These are phyloP conservation scores for Plectosphaerella cucumerina DNA, from an alignment of 2,329 filamentous ascomycete genomes.

Conservation along the genomic window DNA sequence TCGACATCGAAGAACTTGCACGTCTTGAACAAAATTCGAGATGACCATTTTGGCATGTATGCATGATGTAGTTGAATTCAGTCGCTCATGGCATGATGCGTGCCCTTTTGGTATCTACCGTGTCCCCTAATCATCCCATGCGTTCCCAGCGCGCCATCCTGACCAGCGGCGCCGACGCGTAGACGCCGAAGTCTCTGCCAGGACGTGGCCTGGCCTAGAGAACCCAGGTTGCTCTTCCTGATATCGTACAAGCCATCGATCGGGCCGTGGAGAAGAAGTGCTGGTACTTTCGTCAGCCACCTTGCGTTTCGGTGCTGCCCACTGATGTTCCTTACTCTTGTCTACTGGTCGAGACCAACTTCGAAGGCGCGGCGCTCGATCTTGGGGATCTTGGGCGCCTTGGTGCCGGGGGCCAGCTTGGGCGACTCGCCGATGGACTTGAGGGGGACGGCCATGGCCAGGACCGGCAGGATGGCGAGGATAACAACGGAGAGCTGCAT, in stretches of 20 bases:
- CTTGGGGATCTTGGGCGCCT: constrained; percentile 7
- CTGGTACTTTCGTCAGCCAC: too few relatives aligned
- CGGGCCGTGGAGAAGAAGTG: too few relatives aligned
- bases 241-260: neutral
- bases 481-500: constrained; percentile 18
- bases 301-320: too few relatives aligned
- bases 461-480: constrained; percentile 13
- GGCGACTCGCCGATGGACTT: constrained; percentile 9
- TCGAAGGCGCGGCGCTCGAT: constrained; percentile 6
- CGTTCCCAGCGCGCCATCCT: neutral
- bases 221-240: neutral
- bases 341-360: neutral
- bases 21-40: too few relatives aligned
- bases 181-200: neutral
- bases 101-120: neutral
- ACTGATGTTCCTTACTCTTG: too few relatives aligned
- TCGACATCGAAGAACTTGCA: too few relatives aligned
- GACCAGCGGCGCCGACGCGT: neutral
- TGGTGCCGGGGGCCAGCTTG: constrained; percentile 8
- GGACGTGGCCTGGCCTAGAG: neutral
- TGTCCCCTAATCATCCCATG: too few relatives aligned
- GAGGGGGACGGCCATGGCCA: constrained; percentile 14
- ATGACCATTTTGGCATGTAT: too few relatives aligned
- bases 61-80: neutral
- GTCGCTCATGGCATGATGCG: neutral